Percentiles rank a stretch among this genome's conserved stretches.
Conservation (phyloP, 768 basidiomycete species). For the Hygrophorus pudorinus region DNA sequence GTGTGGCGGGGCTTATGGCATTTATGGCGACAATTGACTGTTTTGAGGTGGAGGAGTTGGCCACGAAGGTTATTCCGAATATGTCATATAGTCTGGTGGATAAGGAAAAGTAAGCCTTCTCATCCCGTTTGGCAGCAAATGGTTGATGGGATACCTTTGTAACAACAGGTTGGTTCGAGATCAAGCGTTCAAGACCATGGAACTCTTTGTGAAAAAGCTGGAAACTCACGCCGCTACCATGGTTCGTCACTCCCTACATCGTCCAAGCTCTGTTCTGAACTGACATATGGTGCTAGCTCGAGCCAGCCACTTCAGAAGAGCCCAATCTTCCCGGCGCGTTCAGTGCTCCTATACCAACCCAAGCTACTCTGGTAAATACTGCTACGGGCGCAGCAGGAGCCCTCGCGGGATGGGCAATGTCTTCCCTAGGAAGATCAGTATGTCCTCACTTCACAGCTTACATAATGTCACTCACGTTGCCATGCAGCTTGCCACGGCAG, state of each 20-base stretch:
- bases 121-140: not conserved
- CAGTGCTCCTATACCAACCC: constrained; percentile 19
- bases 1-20: constrained; percentile 91
- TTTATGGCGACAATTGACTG: constrained; percentile 91
- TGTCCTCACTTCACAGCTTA: constrained; percentile 4
- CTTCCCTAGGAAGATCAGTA: constrained; percentile 79
- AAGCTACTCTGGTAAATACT: constrained; percentile 61
- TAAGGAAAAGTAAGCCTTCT: constrained; percentile 71
- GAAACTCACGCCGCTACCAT: constrained; percentile 72
- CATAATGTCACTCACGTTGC: constrained; percentile 3
- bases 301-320: constrained; percentile 23
- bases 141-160: not conserved
- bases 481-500: constrained; percentile 54
- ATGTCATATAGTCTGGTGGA: constrained; percentile 77
- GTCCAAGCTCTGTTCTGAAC: too few relatives aligned
- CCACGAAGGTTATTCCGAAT: constrained; percentile 81
- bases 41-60: constrained; percentile 82
- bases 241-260: constrained; percentile 35
- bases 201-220: constrained; percentile 75
- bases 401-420: constrained; percentile 94
- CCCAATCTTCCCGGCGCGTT: constrained; percentile 20
- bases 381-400: constrained; percentile 89
- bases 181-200: constrained; percentile 91
- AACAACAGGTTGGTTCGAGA: constrained; percentile 73
- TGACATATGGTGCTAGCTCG: constrained; percentile 22